Percentiles rank a stretch among this genome's conserved stretches.
Evolutionary conservation across 2,329 filamentous ascomycete species (phyloP).

Genomic region (Fusarium illudens): DNA sequence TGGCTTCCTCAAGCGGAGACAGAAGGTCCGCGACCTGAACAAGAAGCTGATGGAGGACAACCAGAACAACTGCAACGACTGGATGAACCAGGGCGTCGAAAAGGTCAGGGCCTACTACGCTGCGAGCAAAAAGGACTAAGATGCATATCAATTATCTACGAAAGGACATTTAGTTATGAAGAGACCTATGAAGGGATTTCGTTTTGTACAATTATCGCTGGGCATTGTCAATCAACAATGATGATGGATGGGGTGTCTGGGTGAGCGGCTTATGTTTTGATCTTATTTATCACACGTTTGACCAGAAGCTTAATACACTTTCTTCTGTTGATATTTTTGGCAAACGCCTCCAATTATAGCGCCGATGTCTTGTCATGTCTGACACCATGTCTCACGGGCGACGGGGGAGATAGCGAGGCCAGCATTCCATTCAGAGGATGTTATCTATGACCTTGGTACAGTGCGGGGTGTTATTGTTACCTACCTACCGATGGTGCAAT

Average conservation of each 20-base stretch:
- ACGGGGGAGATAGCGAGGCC: background rate
- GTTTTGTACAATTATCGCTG: constrained; percentile 16
- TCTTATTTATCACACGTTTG: constrained; percentile 18
- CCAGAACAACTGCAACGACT: constrained; percentile 30
- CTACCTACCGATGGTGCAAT: background rate
- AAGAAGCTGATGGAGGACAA: constrained; percentile 29
- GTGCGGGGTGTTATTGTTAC: constrained; percentile 4
- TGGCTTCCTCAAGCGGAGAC: constrained; percentile 32
- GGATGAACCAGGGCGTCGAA: constrained; percentile 29
- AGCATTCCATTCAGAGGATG: background rate
- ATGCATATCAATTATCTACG: background rate
- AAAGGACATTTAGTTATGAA: background rate
- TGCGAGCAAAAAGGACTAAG: background rate
- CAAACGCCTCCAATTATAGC: background rate
- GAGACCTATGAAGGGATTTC: constrained; percentile 17
- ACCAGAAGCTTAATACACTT: constrained; percentile 30
- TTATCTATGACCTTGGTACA: background rate
- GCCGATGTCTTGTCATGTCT: background rate
- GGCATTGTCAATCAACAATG: constrained; percentile 19
- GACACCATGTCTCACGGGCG: background rate
- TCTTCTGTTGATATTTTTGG: constrained; percentile 11
- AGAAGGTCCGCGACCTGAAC: constrained; percentile 26
- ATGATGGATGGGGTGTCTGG: constrained; percentile 32
- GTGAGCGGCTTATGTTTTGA: constrained; percentile 34
- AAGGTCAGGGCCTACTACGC: constrained; percentile 9